phyloP scores from a whole-genome alignment of 805 yeast species.

The Wickerhamiella sorbophila region DNA sequence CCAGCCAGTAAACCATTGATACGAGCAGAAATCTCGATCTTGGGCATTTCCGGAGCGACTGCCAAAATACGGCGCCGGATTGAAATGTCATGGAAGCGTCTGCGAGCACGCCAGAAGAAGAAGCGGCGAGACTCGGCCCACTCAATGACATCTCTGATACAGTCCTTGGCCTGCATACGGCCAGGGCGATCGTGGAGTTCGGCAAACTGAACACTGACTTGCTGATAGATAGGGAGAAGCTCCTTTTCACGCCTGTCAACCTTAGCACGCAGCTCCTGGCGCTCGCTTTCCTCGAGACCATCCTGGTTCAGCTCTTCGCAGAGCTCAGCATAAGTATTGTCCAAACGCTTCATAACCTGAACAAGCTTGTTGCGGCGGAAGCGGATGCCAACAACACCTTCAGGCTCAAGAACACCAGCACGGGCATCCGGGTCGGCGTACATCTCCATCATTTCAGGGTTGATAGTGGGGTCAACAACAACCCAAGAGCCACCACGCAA shows the following conservation, averaged over 20 bases:
- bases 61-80: slow-evolving; percentile 27
- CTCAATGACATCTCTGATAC: slow-evolving; percentile 67
- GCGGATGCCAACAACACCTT: slow-evolving; percentile 98
- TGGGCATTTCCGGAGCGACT: slow-evolving; percentile 3
- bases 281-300: slow-evolving; percentile 47
- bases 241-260: slow-evolving; percentile 64
- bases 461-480: slow-evolving; percentile 96
- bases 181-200: slow-evolving; percentile 96
- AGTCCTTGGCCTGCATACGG: slow-evolving; percentile 93
- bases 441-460: slow-evolving; percentile 97
- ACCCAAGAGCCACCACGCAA: slow-evolving; percentile 99
- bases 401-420: slow-evolving; percentile 97
- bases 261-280: slow-evolving; percentile 46
- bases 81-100: slow-evolving; percentile 88
- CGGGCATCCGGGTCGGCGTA: slow-evolving; percentile 92
- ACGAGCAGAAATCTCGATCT: slow-evolving; percentile 7
- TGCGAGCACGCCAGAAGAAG: slow-evolving; percentile 98
- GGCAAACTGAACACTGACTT: slow-evolving; percentile 89
- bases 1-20: slow-evolving; percentile 21
- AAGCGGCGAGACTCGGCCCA: slow-evolving; percentile 84
- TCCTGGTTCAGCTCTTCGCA: slow-evolving; percentile 40
- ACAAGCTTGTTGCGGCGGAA: slow-evolving; percentile 86
- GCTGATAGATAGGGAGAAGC: slow-evolving; percentile 78
- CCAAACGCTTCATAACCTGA: slow-evolving; percentile 85
- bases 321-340: slow-evolving; percentile 49